Percentiles rank a stretch among this genome's conserved stretches.
Evolutionary conservation across 345 rosid genomes (phyloP).

Genomic region (Camelina laxa): DNA sequence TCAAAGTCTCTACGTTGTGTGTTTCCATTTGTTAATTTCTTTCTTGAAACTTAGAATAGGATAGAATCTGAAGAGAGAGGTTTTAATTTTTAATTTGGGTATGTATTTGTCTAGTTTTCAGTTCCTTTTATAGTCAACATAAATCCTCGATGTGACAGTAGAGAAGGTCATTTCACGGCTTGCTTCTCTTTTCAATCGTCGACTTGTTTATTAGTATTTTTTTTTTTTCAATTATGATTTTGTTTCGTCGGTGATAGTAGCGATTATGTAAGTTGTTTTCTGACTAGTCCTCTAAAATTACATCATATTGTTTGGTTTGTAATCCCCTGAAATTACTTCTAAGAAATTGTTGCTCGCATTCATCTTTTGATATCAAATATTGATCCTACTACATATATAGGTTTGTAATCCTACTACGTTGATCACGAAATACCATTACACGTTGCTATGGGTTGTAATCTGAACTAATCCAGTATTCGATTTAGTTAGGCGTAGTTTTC

Average conservation of each 20-base stretch:
- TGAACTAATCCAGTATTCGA: not conserved
- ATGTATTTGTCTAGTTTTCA: conserved; percentile 21
- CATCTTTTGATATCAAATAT: not conserved
- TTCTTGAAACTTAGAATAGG: conserved; percentile 7
- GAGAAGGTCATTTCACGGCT: conserved; percentile 24
- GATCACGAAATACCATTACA: not conserved
- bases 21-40: conserved; percentile 27
- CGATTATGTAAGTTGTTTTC: not conserved
- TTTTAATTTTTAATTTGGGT: not conserved
- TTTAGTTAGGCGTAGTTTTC: not conserved
- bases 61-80: not conserved
- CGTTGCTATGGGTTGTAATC: not conserved
- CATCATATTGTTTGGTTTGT: not conserved
- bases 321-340: not conserved
- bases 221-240: not conserved
- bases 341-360: not conserved
- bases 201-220: not conserved
- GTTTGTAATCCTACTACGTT: too few species aligned
- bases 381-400: not conserved
- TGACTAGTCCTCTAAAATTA: not conserved
- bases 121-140: conserved; percentile 38
- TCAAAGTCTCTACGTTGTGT: conserved; percentile 5
- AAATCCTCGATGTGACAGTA: not conserved
- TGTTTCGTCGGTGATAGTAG: not conserved
- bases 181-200: conserved; percentile 6